Percentiles rank a stretch among this genome's conserved stretches.
Conservation (phyloP, 2,329 filamentous ascomycete species). For the Neopestalotiopsis sp. region DNA sequence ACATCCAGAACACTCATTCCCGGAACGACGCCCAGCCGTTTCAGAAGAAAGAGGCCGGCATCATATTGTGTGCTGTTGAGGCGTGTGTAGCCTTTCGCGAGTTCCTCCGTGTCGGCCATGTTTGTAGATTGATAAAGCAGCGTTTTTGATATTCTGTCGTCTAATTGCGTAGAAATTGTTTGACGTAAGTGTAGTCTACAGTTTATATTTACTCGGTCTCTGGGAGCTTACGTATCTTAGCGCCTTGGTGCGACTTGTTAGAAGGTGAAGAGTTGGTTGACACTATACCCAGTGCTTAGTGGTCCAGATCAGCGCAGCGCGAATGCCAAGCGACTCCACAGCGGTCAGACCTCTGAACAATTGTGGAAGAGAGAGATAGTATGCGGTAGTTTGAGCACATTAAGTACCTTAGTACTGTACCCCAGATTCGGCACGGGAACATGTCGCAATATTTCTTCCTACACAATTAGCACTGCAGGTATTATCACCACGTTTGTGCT, state of each 20-base stretch:
- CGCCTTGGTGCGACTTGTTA: too few relatives aligned
- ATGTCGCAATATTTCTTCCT: too few relatives aligned
- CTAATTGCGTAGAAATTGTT: neutral
- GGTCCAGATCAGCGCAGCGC: neutral
- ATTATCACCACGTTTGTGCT: neutral
- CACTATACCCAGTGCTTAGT: neutral
- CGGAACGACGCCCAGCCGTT: conserved; percentile 24
- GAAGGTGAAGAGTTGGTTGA: too few relatives aligned
- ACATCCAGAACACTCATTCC: conserved; percentile 36
- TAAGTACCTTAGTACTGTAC: neutral
- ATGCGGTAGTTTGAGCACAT: conserved; percentile 2
- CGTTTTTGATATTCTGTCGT: neutral
- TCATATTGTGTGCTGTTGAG: conserved; percentile 31
- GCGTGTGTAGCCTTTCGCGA: conserved; percentile 32
- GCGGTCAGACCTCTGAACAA: neutral
- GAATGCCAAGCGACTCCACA: neutral
- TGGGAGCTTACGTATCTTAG: too few relatives aligned
- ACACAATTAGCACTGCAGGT: too few relatives aligned
- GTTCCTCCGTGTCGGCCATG: conserved; percentile 30
- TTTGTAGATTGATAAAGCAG: neutral
- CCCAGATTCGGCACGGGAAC: neutral
- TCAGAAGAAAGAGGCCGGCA: conserved; percentile 30
- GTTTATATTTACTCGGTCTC: too few relatives aligned
- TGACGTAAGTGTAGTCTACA: neutral
- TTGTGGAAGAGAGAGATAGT: neutral